These are phyloP conservation scores for Rubia tinctorum DNA, from an alignment of 305 asterid species.

Conservation along the genomic window DNA sequence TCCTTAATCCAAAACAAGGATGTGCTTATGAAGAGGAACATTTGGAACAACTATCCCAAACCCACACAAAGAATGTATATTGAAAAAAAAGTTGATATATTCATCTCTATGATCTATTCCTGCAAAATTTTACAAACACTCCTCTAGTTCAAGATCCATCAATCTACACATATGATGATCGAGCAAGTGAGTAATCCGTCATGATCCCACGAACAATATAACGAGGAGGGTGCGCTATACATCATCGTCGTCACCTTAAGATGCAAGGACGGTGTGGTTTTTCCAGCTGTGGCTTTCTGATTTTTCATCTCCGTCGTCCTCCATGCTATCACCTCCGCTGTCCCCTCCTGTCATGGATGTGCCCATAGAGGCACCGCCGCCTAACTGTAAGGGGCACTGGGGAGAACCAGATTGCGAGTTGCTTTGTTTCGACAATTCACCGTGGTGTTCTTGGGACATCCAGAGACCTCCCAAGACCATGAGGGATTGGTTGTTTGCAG, in stretches of 20 bases:
- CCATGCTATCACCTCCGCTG: slow-evolving; percentile 54
- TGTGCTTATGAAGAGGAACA: neutral
- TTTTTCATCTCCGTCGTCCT: slow-evolving; percentile 63
- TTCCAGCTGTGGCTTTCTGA: slow-evolving; percentile 63
- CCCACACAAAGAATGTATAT: neutral
- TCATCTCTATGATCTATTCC: slow-evolving; percentile 21
- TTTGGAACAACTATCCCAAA: neutral
- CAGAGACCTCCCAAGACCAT: slow-evolving; percentile 41
- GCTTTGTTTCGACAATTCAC: slow-evolving; percentile 58
- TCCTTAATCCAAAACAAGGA: slow-evolving; percentile 10
- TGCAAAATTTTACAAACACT: slow-evolving; percentile 24
- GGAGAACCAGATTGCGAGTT: slow-evolving; percentile 68
- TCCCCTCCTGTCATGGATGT: slow-evolving; percentile 53
- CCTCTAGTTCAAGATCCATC: slow-evolving; percentile 11
- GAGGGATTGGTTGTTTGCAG: slow-evolving; percentile 27
- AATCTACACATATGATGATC: slow-evolving; percentile 10
- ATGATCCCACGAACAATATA: slow-evolving; percentile 9
- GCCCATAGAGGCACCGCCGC: slow-evolving; percentile 45
- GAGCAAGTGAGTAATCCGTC: neutral
- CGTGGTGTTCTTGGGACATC: slow-evolving; percentile 40
- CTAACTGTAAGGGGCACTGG: slow-evolving; percentile 50
- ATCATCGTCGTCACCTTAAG: slow-evolving; percentile 21
- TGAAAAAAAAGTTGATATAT: neutral
- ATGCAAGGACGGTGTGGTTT: slow-evolving; percentile 25
- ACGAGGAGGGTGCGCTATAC: slow-evolving; percentile 21